These are phyloP conservation scores for Daldinia sp. DNA, from an alignment of 2,329 filamentous ascomycete species.

Conservation along the genomic window DNA sequence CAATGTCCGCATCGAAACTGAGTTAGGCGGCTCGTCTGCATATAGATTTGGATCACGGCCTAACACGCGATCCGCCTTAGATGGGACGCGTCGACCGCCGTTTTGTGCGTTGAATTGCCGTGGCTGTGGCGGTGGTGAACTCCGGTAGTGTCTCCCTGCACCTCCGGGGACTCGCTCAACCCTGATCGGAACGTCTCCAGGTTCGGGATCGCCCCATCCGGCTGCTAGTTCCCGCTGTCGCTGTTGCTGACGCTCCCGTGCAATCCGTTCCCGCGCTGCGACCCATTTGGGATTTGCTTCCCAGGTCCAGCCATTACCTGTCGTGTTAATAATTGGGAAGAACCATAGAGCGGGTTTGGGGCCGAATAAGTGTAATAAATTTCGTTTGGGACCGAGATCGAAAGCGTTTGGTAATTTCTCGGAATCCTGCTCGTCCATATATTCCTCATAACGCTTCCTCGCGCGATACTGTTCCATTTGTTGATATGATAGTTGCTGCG, in stretches of 20 bases:
- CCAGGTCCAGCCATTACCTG: conserved; percentile 95
- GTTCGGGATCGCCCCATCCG: conserved; percentile 70
- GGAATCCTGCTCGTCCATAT: conserved; percentile 90
- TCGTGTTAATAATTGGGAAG: conserved; percentile 85
- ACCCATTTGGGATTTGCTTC: conserved; percentile 85
- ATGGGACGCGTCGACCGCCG: conserved; percentile 57
- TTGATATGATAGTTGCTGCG: conserved; percentile 64
- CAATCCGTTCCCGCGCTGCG: conserved; percentile 74
- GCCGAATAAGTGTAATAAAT: conserved; percentile 86
- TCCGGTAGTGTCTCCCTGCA: conserved; percentile 53
- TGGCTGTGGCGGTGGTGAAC: conserved; percentile 33
- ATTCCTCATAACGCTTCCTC: conserved; percentile 71
- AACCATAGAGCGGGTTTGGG: conserved; percentile 78
- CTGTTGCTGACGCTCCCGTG: conserved; percentile 69
- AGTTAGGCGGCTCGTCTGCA: conserved; percentile 59
- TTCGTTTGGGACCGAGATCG: conserved; percentile 85
- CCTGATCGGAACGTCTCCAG: conserved; percentile 40
- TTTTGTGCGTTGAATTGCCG: neutral
- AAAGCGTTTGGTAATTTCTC: conserved; percentile 93
- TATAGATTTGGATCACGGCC: conserved; percentile 69
- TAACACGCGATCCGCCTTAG: conserved; percentile 70
- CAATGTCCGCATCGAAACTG: conserved; percentile 61
- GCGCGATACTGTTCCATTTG: conserved; percentile 68
- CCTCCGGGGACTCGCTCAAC: conserved; percentile 44
- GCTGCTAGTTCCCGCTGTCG: conserved; percentile 72